phyloP scores from a whole-genome alignment of 257 asterid species.

The Voacanga thouarsii region DNA sequence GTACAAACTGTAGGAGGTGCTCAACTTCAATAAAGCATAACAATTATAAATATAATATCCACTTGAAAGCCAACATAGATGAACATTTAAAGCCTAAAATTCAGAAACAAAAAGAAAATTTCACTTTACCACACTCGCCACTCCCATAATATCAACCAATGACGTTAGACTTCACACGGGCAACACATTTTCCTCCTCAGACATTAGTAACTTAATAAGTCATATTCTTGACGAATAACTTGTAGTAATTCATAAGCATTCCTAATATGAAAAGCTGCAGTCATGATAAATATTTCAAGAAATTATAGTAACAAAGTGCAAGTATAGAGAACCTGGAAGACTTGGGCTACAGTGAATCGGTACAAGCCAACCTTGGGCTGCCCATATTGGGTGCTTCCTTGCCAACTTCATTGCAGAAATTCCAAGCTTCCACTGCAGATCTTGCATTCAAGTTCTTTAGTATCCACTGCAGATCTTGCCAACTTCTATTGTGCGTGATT shows the following conservation, averaged over 20 bases:
- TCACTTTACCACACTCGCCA: neutral
- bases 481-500: too few relatives aligned
- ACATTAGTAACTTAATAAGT: neutral
- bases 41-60: neutral
- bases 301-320: neutral
- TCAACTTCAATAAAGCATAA: neutral
- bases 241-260: neutral
- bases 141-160: neutral
- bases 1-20: neutral
- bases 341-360: conserved; percentile 41
- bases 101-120: neutral
- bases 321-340: conserved; percentile 33
- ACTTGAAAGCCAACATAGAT: neutral
- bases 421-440: conserved; percentile 86
- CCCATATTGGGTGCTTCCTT: conserved; percentile 68
- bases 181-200: neutral
- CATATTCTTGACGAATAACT: neutral
- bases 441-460: conserved; percentile 74
- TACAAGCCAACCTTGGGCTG: conserved; percentile 87
- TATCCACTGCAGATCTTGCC: too few relatives aligned
- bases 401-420: conserved; percentile 92
- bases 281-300: neutral
- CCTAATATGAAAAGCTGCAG: neutral
- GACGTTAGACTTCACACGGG: neutral
- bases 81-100: neutral